phyloP scores from a whole-genome alignment of 192 early-diverging fungal genomes.

The Backusella macrospora region DNA sequence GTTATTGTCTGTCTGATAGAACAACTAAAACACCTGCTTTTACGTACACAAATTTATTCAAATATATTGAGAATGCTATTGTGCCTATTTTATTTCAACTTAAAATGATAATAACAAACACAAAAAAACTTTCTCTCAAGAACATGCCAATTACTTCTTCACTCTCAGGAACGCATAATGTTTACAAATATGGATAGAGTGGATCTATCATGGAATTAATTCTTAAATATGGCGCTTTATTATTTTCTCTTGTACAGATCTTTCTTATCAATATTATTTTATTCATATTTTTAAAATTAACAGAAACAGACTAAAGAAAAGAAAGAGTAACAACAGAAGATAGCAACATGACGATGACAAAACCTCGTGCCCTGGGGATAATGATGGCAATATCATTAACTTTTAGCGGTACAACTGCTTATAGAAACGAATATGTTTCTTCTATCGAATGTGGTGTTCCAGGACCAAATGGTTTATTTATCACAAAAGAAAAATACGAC shows the following conservation, averaged over 20 bases:
- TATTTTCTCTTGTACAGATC: not conserved
- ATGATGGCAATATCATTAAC: conserved; percentile 3
- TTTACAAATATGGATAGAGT: conserved; percentile 9
- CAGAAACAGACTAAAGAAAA: not conserved
- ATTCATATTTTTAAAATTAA: not conserved
- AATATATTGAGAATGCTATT: not conserved
- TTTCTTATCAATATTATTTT: not conserved
- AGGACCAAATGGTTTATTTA: not conserved
- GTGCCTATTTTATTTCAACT: not conserved
- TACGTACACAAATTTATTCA: not conserved
- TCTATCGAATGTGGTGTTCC: not conserved
- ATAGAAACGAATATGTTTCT: not conserved
- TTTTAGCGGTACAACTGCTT: not conserved
- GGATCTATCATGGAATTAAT: not conserved
- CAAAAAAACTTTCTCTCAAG: too few species aligned
- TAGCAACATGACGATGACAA: conserved; percentile 8
- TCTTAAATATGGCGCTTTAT: not conserved
- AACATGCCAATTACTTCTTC: not conserved
- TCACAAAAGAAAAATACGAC: not conserved
- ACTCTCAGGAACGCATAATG: not conserved
- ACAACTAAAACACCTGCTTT: not conserved
- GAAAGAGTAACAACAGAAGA: not conserved
- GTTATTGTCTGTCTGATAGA: too few species aligned
- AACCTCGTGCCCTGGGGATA: not conserved
- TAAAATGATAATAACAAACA: too few species aligned